A percentile compares a stretch with the other conserved stretches of the same genome.
These are phyloP conservation scores for Hypoxylon sp. DNA, from an alignment of 2,329 filamentous ascomycete genomes.

Conservation along the genomic window DNA sequence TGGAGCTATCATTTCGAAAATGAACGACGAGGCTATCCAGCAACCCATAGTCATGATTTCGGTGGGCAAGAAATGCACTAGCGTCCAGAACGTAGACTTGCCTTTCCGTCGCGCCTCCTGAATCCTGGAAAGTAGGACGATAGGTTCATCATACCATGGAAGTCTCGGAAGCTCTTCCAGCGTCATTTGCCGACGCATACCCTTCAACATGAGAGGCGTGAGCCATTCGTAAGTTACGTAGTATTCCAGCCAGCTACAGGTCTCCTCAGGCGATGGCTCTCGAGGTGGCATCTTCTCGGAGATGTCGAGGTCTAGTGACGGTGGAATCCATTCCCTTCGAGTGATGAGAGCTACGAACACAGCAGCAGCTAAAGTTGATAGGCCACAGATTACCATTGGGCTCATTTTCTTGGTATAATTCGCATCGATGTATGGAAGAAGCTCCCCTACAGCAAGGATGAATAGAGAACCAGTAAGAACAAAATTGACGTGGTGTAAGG, in stretches of 20 bases:
- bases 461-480: conserved; percentile 58
- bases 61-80: conserved; percentile 60
- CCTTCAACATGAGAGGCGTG: conserved; percentile 65
- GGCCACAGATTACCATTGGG: conserved; percentile 55
- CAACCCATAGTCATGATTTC: conserved; percentile 64
- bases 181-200: conserved; percentile 61
- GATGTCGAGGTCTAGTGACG: conserved; percentile 58
- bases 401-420: conserved; percentile 53
- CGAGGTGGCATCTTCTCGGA: conserved; percentile 56
- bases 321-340: conserved; percentile 67
- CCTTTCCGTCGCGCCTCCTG: conserved; percentile 61
- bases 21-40: conserved; percentile 58
- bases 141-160: conserved; percentile 70
- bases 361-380: conserved; percentile 57
- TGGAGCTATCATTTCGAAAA: conserved; percentile 66
- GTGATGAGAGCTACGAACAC: conserved; percentile 61
- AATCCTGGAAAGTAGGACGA: conserved; percentile 62
- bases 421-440: conserved; percentile 62
- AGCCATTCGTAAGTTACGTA: conserved; percentile 68
- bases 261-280: conserved; percentile 66
- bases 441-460: conserved; percentile 57
- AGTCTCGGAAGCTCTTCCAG: conserved; percentile 65
- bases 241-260: conserved; percentile 68
- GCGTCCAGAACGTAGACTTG: conserved; percentile 63
- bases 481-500: conserved; percentile 66